phyloP scores from a whole-genome alignment of 495 filamentous ascomycete species.

The Annulohypoxylon stygium region DNA sequence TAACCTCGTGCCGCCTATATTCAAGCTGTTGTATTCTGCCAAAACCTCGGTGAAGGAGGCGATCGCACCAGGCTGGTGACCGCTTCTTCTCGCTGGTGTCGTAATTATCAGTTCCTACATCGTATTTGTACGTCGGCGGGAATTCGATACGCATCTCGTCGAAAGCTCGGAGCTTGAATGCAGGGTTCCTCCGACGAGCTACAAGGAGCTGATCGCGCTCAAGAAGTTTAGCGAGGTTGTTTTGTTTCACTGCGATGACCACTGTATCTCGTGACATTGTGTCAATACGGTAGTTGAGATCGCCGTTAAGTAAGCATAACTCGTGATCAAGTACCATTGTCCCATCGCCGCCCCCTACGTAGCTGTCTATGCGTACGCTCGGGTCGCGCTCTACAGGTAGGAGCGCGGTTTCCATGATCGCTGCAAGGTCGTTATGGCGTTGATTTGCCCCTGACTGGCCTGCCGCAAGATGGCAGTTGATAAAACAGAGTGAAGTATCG shows the following conservation, averaged over 20 bases:
- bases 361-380: slow-evolving; percentile 75
- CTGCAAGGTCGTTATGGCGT: slow-evolving; percentile 92
- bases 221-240: slow-evolving; percentile 89
- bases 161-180: slow-evolving; percentile 88
- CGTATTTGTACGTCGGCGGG: slow-evolving; percentile 97
- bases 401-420: slow-evolving; percentile 82
- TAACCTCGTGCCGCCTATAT: slow-evolving; percentile 89
- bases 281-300: slow-evolving; percentile 98
- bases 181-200: slow-evolving; percentile 85
- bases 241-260: slow-evolving; percentile 80
- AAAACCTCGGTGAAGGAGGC: slow-evolving; percentile 85
- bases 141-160: slow-evolving; percentile 89
- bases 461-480: slow-evolving; percentile 97
- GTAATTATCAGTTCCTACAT: slow-evolving; percentile 93
- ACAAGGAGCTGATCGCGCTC: slow-evolving; percentile 95
- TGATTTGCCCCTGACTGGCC: slow-evolving; percentile 90
- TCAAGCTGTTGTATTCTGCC: slow-evolving; percentile 88
- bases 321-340: slow-evolving; percentile 98
- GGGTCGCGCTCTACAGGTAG: slow-evolving; percentile 76
- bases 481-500: slow-evolving; percentile 92
- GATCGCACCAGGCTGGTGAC: slow-evolving; percentile 97
- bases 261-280: slow-evolving; percentile 94
- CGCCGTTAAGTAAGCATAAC: slow-evolving; percentile 94
- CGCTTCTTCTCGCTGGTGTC: slow-evolving; percentile 95
- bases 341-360: slow-evolving; percentile 90